Evolutionary conservation across 176 grass and related monocot species (phyloP), one percentile per base, ranked within the genome.

Genomic region (Rhynchospora tenuis): DNA sequence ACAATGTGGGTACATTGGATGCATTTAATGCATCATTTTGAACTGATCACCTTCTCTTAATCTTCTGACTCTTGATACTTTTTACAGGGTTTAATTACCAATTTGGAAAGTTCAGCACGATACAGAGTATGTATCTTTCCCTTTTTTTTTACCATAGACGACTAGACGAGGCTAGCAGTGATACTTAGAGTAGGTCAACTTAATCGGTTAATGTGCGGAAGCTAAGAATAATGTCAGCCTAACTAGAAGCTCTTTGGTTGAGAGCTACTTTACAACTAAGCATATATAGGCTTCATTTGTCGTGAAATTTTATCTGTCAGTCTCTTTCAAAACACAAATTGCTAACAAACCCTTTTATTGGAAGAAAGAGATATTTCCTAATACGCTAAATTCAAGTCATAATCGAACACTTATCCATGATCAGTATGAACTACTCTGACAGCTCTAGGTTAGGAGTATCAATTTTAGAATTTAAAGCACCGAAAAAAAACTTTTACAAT

Each of bases 261-360:
- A 52, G 24, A 74, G 70, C 72, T 54, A 75, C 46, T 54, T 76
- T 31, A 76, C 73, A 76, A 55, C 73, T 76, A 31, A 75, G 72
- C 72, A 74, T 6, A 16, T 56, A 31, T 74, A 76, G 5, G 5
- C 14, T 17, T 76, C 14, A 54, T 27, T 22, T 16, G 48, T 76
- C 2, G 17, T 76, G 48, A 76, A 47, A 76, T 76, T 54, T 75
- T n/a, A 54, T 75, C 72, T 55, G 13, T 54, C 13, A 29, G 23
- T 29, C 72, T 27, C 22, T 54, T 54, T 28, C 22, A 29, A 16
- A 29, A 47, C 70, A 73, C 9, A 73, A 48, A 50, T 50, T n/a
- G n/a, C 22, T 73, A 50, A 48, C 45, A 73, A 26, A 73, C 45
- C 5, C n/a, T 50, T 24, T 23, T 73, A 24, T 24, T 73, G 20